A percentile compares a stretch with the other conserved stretches of the same genome.
Evolutionary conservation across 345 rosid species (phyloP).

Genomic region (Pugionium dolabratum): DNA sequence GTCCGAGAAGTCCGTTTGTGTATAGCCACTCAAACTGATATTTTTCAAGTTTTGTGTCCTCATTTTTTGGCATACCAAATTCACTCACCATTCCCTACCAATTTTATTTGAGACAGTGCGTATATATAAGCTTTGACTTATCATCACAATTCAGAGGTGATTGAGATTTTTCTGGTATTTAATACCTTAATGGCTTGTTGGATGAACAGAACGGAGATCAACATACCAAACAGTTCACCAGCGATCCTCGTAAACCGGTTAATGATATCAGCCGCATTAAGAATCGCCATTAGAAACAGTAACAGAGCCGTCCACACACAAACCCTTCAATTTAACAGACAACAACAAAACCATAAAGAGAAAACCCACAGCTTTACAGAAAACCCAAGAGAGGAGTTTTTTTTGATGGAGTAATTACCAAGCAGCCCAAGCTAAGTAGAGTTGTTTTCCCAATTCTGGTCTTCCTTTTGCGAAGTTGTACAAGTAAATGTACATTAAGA

Average conservation of each 20-base stretch:
- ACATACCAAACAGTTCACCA: conserved; percentile 84
- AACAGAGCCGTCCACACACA: conserved; percentile 87
- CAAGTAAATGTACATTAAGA: conserved; percentile 75
- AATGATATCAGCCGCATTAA: conserved; percentile 63
- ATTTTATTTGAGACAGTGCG: background rate
- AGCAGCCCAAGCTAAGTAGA: conserved; percentile 86
- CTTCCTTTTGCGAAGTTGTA: conserved; percentile 69
- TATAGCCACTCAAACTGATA: conserved; percentile 71
- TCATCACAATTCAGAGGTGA: background rate
- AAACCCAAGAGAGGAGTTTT: background rate
- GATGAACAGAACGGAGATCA: conserved; percentile 76
- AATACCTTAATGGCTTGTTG: conserved; percentile 78
- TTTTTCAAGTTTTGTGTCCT: conserved; percentile 47
- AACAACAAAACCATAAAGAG: conserved; percentile 14
- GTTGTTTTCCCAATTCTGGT: conserved; percentile 58
- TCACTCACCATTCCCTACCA: conserved; percentile 69
- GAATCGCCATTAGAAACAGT: conserved; percentile 62
- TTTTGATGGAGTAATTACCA: conserved; percentile 47
- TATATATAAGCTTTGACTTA: background rate
- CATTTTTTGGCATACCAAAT: conserved; percentile 52
- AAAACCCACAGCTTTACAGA: background rate
- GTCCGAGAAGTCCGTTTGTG: conserved; percentile 67
- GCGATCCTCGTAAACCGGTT: conserved; percentile 80
- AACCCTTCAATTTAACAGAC: conserved; percentile 52
- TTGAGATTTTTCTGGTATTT: background rate